A percentile compares a stretch with the other conserved stretches of the same genome.
Conservation (phyloP, 2,329 filamentous ascomycete species). For the Nothophaeocryptopus gaeumannii region DNA sequence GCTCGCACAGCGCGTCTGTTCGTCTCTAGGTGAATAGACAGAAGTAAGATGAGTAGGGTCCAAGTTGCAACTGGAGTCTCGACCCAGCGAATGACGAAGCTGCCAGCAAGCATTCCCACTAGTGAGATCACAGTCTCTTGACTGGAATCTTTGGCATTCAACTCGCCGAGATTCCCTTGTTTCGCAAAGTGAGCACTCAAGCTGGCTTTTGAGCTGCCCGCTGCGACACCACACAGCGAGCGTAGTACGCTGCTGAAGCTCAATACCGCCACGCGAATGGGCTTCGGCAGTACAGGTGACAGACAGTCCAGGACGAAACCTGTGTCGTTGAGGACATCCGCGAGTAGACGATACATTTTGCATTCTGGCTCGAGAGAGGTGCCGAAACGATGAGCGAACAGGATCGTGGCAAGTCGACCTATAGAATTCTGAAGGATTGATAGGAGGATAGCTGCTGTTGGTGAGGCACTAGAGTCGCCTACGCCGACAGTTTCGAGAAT, state of each 20-base stretch:
- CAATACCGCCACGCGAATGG: constrained; percentile 55
- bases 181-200: constrained; percentile 88
- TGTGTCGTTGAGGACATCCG: constrained; percentile 83
- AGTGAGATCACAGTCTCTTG: constrained; percentile 93
- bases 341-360: constrained; percentile 83
- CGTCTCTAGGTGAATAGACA: constrained; percentile 73
- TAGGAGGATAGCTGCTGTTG: constrained; percentile 76
- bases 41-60: constrained; percentile 66
- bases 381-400: constrained; percentile 79
- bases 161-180: constrained; percentile 81
- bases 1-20: constrained; percentile 84
- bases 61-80: constrained; percentile 71
- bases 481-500: constrained; percentile 78
- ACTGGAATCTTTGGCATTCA: constrained; percentile 92
- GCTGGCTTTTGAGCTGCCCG: constrained; percentile 84
- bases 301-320: constrained; percentile 83
- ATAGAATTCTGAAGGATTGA: constrained; percentile 80
- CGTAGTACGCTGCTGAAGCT: constrained; percentile 61
- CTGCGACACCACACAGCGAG: constrained; percentile 82
- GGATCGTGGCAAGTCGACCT: constrained; percentile 77
- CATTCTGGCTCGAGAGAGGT: constrained; percentile 84
- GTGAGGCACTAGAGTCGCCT: constrained; percentile 73
- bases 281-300: constrained; percentile 67
- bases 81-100: constrained; percentile 73
- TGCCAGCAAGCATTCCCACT: constrained; percentile 81